Conservation (phyloP, 306 rosid genomes). For the Vachellia collinsii region DNA sequence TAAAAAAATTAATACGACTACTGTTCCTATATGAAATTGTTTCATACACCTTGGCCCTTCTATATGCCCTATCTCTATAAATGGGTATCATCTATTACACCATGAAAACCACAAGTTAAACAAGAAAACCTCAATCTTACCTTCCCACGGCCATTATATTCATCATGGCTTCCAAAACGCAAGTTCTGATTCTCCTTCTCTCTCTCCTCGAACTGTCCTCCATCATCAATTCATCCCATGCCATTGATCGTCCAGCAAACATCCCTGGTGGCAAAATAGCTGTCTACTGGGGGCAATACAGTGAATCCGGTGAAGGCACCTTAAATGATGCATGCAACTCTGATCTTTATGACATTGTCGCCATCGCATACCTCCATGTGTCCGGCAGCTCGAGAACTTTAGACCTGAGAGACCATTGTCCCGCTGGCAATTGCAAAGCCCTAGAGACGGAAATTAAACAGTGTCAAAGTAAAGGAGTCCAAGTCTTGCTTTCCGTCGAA, state of each 20-base stretch:
- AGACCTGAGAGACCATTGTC: no score
- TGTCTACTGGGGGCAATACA: neutral
- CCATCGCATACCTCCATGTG: neutral
- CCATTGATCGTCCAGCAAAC: neutral
- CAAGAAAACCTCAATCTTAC: neutral
- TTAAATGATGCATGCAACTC: neutral
- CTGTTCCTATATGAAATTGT: no score
- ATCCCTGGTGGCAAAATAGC: neutral
- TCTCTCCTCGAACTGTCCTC: neutral
- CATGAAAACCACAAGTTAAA: neutral
- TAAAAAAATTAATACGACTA: no score
- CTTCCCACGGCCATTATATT: neutral
- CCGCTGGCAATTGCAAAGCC: no score
- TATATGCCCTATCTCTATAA: neutral
- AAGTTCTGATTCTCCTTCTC: neutral
- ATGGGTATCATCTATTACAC: neutral
- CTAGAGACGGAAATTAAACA: neutral
- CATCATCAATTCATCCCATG: neutral
- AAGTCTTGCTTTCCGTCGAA: conserved; percentile 65
- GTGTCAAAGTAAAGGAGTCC: conserved; percentile 50
- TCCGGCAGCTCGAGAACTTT: no score
- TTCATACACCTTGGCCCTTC: neutral
- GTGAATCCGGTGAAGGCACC: neutral
- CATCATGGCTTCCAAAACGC: neutral
- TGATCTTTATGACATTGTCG: neutral